phyloP scores from a whole-genome alignment of 169 alveolate species.

The Cryptosporidium viatorum region DNA sequence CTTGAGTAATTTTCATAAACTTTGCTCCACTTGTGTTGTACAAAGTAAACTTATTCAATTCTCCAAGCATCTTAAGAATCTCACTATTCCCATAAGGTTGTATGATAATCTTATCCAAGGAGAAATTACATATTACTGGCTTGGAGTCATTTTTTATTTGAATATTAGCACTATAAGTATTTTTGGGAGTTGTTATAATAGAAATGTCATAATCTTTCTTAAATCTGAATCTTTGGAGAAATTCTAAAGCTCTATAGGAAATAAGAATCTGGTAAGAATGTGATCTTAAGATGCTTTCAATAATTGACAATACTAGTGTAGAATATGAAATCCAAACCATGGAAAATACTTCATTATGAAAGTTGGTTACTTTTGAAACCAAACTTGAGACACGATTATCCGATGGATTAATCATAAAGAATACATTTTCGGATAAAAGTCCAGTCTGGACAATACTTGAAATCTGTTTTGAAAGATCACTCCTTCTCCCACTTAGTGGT shows the following conservation, averaged over 20 bases:
- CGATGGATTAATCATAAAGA: slow-evolving; percentile 25
- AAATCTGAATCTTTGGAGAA: slow-evolving; percentile 4
- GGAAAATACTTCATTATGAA: slow-evolving; percentile 12
- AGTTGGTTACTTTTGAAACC: slow-evolving; percentile 30
- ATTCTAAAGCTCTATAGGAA: slow-evolving; percentile 17
- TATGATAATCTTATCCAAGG: background rate
- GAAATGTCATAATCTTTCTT: slow-evolving; percentile 21
- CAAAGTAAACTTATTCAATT: background rate
- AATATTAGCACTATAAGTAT: background rate
- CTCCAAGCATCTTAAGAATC: background rate
- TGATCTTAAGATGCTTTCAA: slow-evolving; percentile 15
- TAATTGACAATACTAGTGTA: slow-evolving; percentile 14
- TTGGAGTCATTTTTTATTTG: background rate
- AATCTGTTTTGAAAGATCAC: slow-evolving; percentile 50
- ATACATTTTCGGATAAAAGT: slow-evolving; percentile 41
- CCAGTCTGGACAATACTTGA: slow-evolving; percentile 46
- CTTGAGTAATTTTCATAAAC: background rate
- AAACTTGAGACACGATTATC: slow-evolving; percentile 13
- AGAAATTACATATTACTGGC: slow-evolving; percentile 49
- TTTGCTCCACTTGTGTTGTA: slow-evolving; percentile 5
- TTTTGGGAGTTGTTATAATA: background rate
- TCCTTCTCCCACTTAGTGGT: slow-evolving; percentile 21
- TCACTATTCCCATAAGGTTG: background rate
- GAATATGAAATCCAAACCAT: slow-evolving; percentile 46
- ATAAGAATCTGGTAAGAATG: slow-evolving; percentile 36